phyloP scores from a whole-genome alignment of 139 green algal genomes.

The Parachlorella kessleri region DNA sequence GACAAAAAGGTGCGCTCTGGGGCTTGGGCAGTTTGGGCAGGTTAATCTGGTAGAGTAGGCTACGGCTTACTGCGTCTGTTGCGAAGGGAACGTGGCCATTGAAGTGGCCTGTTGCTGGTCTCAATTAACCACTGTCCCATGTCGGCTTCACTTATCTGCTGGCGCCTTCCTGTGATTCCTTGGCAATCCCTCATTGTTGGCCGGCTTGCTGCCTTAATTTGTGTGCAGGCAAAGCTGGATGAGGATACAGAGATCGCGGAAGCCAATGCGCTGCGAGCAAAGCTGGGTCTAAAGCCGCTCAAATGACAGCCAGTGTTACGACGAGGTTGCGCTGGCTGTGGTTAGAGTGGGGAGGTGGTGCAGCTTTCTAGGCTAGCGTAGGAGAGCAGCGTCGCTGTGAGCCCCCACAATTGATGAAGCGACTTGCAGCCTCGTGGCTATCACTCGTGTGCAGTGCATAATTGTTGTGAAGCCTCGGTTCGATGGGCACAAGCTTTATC shows the following conservation, averaged over 20 bases:
- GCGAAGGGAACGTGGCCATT: neutral
- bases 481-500: too few species aligned
- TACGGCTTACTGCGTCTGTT: neutral
- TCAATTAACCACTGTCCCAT: too few species aligned
- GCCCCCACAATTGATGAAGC: too few species aligned
- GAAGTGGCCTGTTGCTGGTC: neutral
- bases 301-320: too few species aligned
- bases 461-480: too few species aligned
- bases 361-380: too few species aligned
- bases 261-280: conserved; percentile 72
- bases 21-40: neutral
- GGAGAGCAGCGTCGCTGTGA: too few species aligned
- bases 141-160: too few species aligned
- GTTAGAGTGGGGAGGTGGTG: neutral
- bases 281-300: conserved; percentile 76
- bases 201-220: neutral
- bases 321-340: too few species aligned
- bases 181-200: neutral
- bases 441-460: too few species aligned
- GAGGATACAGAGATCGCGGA: conserved; percentile 49
- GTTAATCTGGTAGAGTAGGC: neutral
- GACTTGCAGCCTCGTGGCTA: too few species aligned
- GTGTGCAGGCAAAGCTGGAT: conserved; percentile 2
- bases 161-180: too few species aligned
- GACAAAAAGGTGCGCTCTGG: conserved; percentile 2